Conservation (phyloP, 2,329 filamentous ascomycete species). For the Ceratocystis cacaofunesta region DNA sequence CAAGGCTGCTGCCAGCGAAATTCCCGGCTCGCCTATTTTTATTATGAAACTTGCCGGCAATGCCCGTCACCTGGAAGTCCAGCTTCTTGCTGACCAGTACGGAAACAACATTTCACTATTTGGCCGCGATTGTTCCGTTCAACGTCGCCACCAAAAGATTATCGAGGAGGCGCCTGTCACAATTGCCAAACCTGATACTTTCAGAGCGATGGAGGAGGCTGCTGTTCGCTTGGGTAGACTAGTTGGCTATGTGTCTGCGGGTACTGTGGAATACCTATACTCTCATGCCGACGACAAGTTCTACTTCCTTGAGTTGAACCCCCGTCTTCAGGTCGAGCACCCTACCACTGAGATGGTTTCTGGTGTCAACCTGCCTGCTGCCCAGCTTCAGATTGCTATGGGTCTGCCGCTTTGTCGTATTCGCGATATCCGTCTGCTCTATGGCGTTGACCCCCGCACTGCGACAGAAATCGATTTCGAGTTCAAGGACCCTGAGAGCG, state of each 20-base stretch:
- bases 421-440: constrained; percentile 87
- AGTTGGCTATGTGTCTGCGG: constrained; percentile 95
- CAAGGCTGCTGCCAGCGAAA: constrained; percentile 92
- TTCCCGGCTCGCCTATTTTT: constrained; percentile 97
- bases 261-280: constrained; percentile 98
- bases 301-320: constrained; percentile 98
- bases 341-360: constrained; percentile 99
- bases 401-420: constrained; percentile 91
- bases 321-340: constrained; percentile 98
- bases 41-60: constrained; percentile 99
- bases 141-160: constrained; percentile 97
- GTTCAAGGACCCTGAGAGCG: constrained; percentile 75
- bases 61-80: constrained; percentile 90
- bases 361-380: constrained; percentile 90
- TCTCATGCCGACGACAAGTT: constrained; percentile 97
- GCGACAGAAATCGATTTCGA: constrained; percentile 87
- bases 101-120: constrained; percentile 99
- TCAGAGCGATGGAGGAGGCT: constrained; percentile 92
- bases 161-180: constrained; percentile 98
- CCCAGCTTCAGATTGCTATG: constrained; percentile 98
- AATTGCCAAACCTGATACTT: constrained; percentile 76
- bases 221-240: constrained; percentile 86
- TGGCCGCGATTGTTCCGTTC: constrained; percentile 95
- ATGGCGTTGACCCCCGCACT: constrained; percentile 84
- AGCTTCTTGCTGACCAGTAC: constrained; percentile 94